Evolutionary conservation across 331 rosid species (phyloP).

Genomic region (Pyrus hybrid): DNA sequence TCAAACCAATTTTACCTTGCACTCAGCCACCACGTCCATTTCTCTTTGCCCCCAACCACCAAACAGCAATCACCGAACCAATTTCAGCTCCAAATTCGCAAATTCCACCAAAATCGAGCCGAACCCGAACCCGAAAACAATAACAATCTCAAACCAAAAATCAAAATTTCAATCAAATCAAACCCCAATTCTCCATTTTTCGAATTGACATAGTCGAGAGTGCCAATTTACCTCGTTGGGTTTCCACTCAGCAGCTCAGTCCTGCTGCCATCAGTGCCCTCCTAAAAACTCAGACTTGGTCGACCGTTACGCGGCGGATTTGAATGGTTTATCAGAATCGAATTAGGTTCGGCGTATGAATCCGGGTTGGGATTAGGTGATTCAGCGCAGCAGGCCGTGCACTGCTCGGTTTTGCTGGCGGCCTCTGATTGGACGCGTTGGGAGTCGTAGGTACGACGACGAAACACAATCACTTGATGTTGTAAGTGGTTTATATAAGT

Average conservation of each 20-base stretch:
- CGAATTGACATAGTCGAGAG: neutral
- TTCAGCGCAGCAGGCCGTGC: neutral
- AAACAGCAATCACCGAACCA: neutral
- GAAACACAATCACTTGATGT: neutral
- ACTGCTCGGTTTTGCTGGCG: neutral
- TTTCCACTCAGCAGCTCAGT: neutral
- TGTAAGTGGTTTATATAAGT: neutral
- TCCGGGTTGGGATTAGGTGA: neutral
- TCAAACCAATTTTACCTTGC: conserved; percentile 7
- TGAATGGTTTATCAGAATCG: neutral
- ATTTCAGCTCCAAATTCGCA: neutral
- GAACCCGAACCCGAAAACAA: neutral
- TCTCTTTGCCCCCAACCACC: neutral
- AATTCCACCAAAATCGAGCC: neutral
- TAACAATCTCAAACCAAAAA: neutral
- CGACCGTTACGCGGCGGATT: neutral
- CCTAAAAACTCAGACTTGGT: neutral
- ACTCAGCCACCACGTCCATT: conserved; percentile 1
- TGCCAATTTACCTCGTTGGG: neutral
- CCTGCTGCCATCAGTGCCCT: neutral
- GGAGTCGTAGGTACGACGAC: neutral
- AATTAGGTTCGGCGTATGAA: neutral
- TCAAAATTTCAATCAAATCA: neutral
- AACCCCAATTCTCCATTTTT: neutral
- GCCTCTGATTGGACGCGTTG: neutral